A percentile compares a stretch with the other conserved stretches of the same genome.
These are phyloP conservation scores for Erysiphe pulchra DNA, from an alignment of 2,329 filamentous ascomycete genomes.

Conservation along the genomic window DNA sequence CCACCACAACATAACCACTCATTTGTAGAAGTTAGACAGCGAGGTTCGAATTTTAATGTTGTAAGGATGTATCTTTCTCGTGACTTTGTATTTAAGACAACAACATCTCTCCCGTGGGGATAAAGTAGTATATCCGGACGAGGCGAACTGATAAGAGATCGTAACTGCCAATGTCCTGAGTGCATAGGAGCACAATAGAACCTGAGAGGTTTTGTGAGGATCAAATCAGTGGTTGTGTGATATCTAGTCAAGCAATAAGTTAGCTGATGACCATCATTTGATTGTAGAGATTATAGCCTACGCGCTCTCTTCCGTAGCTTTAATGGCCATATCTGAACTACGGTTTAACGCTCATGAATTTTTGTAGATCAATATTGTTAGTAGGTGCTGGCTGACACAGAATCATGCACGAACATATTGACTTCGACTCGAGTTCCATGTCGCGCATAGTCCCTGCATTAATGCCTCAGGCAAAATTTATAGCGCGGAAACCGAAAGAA, in stretches of 20 bases:
- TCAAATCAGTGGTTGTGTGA: slow-evolving; percentile 37
- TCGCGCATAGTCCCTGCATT: neutral
- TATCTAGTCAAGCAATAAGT: neutral
- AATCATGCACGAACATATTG: too few relatives aligned
- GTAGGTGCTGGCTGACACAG: neutral
- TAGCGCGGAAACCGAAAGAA: slow-evolving; percentile 1
- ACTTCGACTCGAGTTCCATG: too few relatives aligned
- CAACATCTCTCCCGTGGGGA: slow-evolving; percentile 47
- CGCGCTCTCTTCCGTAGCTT: slow-evolving; percentile 30
- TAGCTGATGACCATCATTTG: too few relatives aligned
- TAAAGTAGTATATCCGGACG: slow-evolving; percentile 63
- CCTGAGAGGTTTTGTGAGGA: slow-evolving; percentile 32
- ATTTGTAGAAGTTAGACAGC: slow-evolving; percentile 64
- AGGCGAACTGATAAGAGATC: slow-evolving; percentile 67
- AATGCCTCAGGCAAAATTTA: neutral
- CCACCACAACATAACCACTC: slow-evolving; percentile 85
- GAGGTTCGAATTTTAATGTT: slow-evolving; percentile 44
- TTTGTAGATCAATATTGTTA: neutral
- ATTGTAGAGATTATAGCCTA: slow-evolving; percentile 13
- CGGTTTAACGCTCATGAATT: slow-evolving; percentile 11
- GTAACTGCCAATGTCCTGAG: slow-evolving; percentile 54
- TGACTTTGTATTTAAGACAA: slow-evolving; percentile 40
- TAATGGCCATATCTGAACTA: slow-evolving; percentile 14
- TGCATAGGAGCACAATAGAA: slow-evolving; percentile 43
- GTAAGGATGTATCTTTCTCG: slow-evolving; percentile 50